Conservation (phyloP, 345 rosid genomes). For the Sisymbrium irio region DNA sequence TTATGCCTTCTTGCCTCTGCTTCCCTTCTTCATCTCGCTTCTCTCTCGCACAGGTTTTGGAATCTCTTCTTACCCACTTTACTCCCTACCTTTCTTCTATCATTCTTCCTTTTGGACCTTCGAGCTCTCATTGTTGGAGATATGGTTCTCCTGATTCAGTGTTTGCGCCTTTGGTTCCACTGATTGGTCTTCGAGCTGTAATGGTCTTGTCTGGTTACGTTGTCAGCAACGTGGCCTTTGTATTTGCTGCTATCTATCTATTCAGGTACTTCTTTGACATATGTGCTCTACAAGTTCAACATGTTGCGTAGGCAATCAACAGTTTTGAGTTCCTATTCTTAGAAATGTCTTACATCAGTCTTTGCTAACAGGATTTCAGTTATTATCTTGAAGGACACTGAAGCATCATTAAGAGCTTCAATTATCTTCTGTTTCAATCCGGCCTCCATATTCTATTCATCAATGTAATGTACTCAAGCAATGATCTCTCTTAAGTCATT, state of each 20-base stretch:
- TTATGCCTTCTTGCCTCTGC: constrained; percentile 84
- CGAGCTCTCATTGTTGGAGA: not conserved
- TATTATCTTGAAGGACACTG: constrained; percentile 62
- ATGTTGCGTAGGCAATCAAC: not conserved
- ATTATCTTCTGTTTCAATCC: constrained; percentile 86
- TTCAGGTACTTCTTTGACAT: constrained; percentile 38
- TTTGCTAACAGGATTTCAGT: constrained; percentile 68
- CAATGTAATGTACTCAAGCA: constrained; percentile 52
- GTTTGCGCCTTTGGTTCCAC: constrained; percentile 64
- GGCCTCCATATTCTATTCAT: constrained; percentile 80
- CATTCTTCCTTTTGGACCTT: not conserved
- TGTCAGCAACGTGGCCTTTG: constrained; percentile 64
- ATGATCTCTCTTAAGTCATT: not conserved
- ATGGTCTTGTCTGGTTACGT: constrained; percentile 74
- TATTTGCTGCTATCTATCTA: constrained; percentile 50
- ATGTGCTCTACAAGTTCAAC: not conserved
- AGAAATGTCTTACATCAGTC: constrained; percentile 26
- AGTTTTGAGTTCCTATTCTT: not conserved
- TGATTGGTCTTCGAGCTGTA: constrained; percentile 76
- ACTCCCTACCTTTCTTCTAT: not conserved
- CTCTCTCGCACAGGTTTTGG: constrained; percentile 62
- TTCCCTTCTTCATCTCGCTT: constrained; percentile 57
- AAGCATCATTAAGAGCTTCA: constrained; percentile 66
- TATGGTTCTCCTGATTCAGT: constrained; percentile 40
- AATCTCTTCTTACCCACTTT: not conserved